Conservation (phyloP, 495 filamentous ascomycete genomes). For the Cryomyces minteri region DNA sequence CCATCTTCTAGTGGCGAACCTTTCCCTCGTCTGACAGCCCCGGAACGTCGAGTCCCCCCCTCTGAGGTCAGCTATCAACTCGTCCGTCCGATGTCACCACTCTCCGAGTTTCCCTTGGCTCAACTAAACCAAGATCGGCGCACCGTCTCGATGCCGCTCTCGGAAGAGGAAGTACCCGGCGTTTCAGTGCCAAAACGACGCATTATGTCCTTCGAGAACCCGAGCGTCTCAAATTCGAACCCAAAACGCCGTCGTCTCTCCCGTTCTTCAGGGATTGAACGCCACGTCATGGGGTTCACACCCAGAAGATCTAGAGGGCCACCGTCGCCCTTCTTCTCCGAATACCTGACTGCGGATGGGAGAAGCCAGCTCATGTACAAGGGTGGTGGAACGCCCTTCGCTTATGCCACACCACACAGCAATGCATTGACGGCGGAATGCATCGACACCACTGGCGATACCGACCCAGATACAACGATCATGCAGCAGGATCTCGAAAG, state of each 20-base stretch:
- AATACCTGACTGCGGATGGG: slow-evolving; percentile 12
- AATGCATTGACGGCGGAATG: neutral
- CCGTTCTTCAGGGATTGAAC: slow-evolving; percentile 7
- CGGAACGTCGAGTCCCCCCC: neutral
- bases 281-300: slow-evolving; percentile 7
- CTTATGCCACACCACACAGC: slow-evolving; percentile 35
- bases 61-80: neutral
- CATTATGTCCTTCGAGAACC: slow-evolving; percentile 16
- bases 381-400: slow-evolving; percentile 27
- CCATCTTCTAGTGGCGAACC: slow-evolving; percentile 16
- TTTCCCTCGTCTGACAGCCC: slow-evolving; percentile 14
- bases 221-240: neutral
- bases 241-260: slow-evolving; percentile 11
- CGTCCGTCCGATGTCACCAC: neutral
- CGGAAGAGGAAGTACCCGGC: slow-evolving; percentile 4
- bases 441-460: neutral
- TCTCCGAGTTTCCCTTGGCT: neutral
- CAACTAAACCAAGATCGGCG: slow-evolving; percentile 11
- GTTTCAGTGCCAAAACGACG: slow-evolving; percentile 21
- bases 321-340: slow-evolving; percentile 11
- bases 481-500: neutral
- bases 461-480: neutral
- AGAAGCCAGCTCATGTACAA: slow-evolving; percentile 5
- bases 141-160: slow-evolving; percentile 29
- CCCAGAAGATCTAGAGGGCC: slow-evolving; percentile 13